Evolutionary conservation across 192 early-diverging fungal genomes (phyloP), one percentile per base, ranked within the genome.

Genomic region (Backusella parvicylindrica): DNA sequence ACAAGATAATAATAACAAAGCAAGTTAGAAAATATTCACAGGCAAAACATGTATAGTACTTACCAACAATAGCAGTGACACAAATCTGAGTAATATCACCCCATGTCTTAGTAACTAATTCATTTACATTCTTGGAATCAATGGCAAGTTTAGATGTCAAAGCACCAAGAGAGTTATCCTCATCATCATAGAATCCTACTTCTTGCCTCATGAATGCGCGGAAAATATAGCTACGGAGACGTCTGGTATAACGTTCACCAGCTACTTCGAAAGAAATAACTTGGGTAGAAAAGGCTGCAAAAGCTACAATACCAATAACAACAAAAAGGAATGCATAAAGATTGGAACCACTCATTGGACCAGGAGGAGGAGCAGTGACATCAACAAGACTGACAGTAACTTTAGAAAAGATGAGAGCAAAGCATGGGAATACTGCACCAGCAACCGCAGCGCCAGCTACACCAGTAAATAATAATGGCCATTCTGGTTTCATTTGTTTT

Each of bases 151-250:
- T 80, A 15, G 92, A 86, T 21, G 94, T 93, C 64, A 99, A 78
- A 16, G 90, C 88, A 47, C 97, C 97, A 8, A 89, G 88, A 47
- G 86, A 85, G 76, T 93, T 90, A 32, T 87, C 84, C 60, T 91
- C 89, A 15, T 87, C 79, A 80, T 98, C 97, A 85, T 94, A 98
- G 82, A 87, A 98, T 6, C 80, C 92, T 50, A 95, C 90, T 60
- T 97, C 93, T 83, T 98, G 97, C 15, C 86, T 82, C 69, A 97
- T 73, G 71, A 96, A 89, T 11, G 91, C 80, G 0, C 79, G 70
- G 86, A 97, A 97, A 7, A 85, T 78, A 18, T 83, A 71, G 31
- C 60, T 37, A 35, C 79, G 64, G 8, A 81, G 68, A 9, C 75
- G 65, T n/a, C 60, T 66, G 6, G 75, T 81, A 38, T 56, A 81